Evolutionary conservation across 108 stramenopile genomes (phyloP).

Genomic region (Pseudonitzschia delicatissima): DNA sequence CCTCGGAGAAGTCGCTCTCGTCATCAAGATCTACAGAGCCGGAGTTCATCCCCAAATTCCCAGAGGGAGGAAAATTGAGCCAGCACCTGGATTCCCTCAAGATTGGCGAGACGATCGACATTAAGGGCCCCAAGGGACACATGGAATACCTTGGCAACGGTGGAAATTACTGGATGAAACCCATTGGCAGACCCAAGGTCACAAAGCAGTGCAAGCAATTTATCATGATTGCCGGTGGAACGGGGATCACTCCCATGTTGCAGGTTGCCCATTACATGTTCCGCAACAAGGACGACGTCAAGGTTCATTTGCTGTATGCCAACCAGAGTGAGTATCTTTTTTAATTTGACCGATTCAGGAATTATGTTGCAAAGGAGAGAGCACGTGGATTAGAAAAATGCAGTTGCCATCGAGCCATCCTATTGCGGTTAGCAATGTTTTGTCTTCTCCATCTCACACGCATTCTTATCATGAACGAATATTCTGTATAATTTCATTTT

Average conservation of each 20-base stretch:
- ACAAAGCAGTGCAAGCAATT: constrained; percentile 60
- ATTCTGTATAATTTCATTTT: too few species aligned
- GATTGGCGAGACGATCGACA: constrained; percentile 85
- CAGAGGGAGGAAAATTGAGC: constrained; percentile 95
- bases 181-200: constrained; percentile 64
- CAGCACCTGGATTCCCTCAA: constrained; percentile 91
- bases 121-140: constrained; percentile 89
- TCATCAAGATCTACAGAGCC: constrained; percentile 92
- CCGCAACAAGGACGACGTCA: constrained; percentile 45
- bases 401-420: neutral
- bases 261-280: constrained; percentile 84
- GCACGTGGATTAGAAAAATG: too few species aligned
- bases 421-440: neutral
- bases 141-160: constrained; percentile 61
- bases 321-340: constrained; percentile 58
- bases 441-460: too few species aligned
- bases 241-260: constrained; percentile 98
- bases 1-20: constrained; percentile 81
- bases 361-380: too few species aligned
- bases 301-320: constrained; percentile 82
- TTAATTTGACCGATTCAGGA: neutral
- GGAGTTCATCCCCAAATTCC: constrained; percentile 93
- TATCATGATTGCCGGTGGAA: constrained; percentile 98
- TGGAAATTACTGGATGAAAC: constrained; percentile 71
- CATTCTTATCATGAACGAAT: too few species aligned